Evolutionary conservation across 345 rosid genomes (phyloP), one percentile per base, ranked within the genome.

Genomic region (Aquilaria sinensis): DNA sequence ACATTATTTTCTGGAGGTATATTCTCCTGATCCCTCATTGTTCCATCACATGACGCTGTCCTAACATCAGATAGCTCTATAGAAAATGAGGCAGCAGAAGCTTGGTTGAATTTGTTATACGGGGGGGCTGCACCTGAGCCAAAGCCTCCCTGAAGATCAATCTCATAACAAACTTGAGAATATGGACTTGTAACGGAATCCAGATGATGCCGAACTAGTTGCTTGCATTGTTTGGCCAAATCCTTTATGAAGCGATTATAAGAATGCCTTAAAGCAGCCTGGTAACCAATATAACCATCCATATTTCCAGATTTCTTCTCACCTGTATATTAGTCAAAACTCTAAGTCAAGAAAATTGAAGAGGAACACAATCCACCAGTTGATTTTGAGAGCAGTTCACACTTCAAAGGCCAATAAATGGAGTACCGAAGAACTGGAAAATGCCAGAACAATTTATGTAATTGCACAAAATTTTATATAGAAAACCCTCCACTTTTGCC

Each of bases 121-220:
- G 43, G 23, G 49, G 94, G 72, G 53, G 70, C 53, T 31, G 71
- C 60, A 61, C 70, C 63, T 15, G 74, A 65, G 63, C 91, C 81
- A 66, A 80, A 80, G 69, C 89, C 87, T 73, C 81, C 85, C 61
- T 78, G 83, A 67, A 75, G 78, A 65, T 79, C 82, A 53, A 72
- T 85, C 79, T 88, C 97, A 57, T 88, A 94, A 66, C 92, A 90
- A 49, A 88, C 95, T 79, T 78, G 90, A 57, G 97, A 94, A 67
- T 94, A 90, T 71, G 97, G 89, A 54, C 99, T 90, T 4, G 97
- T 94, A 32, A 82, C 97, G 41, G 99, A 94, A 81, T 94, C 95
- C 56, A 90, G 95, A 75, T 90, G 99, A 68, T 94, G 97, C 62
- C 91, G 78, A 64, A 86, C 89, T 69, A 90, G 67, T 62, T 90